Evolutionary conservation across 192 early-diverging fungal species (phyloP).

Genomic region (Backusella psychrophila): DNA sequence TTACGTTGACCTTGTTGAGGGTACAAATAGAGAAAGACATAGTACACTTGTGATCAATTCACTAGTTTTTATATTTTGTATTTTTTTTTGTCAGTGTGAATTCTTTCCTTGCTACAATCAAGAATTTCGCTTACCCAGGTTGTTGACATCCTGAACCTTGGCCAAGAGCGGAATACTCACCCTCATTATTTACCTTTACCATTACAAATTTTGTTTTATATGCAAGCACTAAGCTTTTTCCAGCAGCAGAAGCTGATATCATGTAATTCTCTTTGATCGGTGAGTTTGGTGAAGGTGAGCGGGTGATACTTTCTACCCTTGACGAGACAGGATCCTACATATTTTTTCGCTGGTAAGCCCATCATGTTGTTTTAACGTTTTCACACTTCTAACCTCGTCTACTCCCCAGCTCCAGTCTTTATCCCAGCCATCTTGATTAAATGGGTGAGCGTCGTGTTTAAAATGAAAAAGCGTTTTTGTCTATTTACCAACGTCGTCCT

Average conservation of each 20-base stretch:
- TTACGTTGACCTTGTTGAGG: constrained; percentile 45
- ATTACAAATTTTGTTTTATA: constrained; percentile 37
- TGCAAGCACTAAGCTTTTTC: constrained; percentile 26
- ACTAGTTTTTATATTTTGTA: constrained; percentile 15
- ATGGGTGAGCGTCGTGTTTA: not conserved
- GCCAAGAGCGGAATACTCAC: constrained; percentile 35
- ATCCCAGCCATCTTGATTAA: constrained; percentile 31
- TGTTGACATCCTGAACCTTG: constrained; percentile 48
- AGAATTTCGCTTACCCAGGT: constrained; percentile 24
- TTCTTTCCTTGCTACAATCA: not conserved
- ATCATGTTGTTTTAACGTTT: too few species aligned
- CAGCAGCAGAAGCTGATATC: constrained; percentile 29
- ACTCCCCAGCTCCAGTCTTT: constrained; percentile 31
- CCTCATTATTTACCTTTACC: constrained; percentile 22
- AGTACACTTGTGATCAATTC: constrained; percentile 49
- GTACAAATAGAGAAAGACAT: constrained; percentile 51
- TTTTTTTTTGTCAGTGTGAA: not conserved
- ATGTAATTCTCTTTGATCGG: constrained; percentile 32
- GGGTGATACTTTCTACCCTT: constrained; percentile 1
- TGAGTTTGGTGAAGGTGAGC: constrained; percentile 8
- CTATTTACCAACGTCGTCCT: constrained; percentile 17
- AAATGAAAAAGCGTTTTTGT: not conserved
- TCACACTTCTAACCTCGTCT: constrained; percentile 18
- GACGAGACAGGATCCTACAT: not conserved
- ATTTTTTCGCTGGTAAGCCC: too few species aligned